Base-by-base conservation (phyloP, 176 grass and related monocot species). In the Oryza brachyantha region DNA sequence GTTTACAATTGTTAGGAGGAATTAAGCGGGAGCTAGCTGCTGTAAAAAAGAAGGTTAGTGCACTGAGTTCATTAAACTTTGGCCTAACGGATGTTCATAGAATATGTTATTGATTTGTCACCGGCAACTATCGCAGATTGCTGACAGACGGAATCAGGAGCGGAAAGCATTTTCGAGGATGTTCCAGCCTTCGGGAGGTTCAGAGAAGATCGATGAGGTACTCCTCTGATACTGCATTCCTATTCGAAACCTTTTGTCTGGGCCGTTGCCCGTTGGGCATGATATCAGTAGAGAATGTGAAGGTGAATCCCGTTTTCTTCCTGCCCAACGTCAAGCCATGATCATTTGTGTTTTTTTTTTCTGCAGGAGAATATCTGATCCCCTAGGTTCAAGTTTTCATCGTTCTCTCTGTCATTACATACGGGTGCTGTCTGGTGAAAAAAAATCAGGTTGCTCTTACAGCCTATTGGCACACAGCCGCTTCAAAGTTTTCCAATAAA, bases 1-100 rank as follows among this genome's bases (percentile, higher is more conserved):
- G 80, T 38, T 79, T 7, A 73, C 73, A 69, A 61, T 75, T 14
- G 39, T 32, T 60, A 98, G 95, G 87, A 63, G 89, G 87, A 38
- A 92, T 94, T 76, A 98, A 91, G 79, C 83, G 85, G 84, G 95
- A 94, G 83, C 87, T 98, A 63, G 73, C 83, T 74, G 83, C 89
- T 81, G 89, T 90, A 86, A 98, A 92, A 61, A 94, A 98, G 63
- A 98, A 86, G 92, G 95, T 90, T 60, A 88, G 86, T 75, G 40
- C 24, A 50, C 72, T 75, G 68, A 11, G 66, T 64, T 54, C 59
- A 28, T 70, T 14, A 77, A 29, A 75, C 16, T 73, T 57, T 13
- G 55, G 34, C 37, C 38, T 66, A 43, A 14, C 3, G 21, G 17
- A 5, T 69, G 24, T 70, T 66, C 32, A 40, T 57, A 28, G 6